A percentile compares a stretch with the other conserved stretches of the same genome.
Evolutionary conservation across 768 basidiomycete genomes (phyloP).

Genomic region (Lentinula aciculospora): DNA sequence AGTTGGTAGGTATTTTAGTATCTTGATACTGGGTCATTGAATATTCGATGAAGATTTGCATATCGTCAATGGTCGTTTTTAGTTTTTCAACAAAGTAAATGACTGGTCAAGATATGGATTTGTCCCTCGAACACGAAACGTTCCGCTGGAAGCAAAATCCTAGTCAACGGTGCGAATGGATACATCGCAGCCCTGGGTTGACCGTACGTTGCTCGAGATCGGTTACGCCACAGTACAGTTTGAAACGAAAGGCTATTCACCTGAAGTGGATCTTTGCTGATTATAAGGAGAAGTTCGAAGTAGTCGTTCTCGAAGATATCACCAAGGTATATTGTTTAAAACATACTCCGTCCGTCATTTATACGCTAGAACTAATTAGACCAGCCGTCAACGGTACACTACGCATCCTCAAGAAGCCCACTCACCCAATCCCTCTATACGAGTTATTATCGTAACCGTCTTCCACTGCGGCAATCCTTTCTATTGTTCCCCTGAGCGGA

Average conservation of each 20-base stretch:
- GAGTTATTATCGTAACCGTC: too few relatives aligned
- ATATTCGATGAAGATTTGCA: too few relatives aligned
- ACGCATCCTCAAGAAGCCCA: slow-evolving; percentile 27
- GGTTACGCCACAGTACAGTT: slow-evolving; percentile 54
- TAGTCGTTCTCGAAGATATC: slow-evolving; percentile 69
- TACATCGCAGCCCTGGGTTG: slow-evolving; percentile 58
- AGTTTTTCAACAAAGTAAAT: too few relatives aligned
- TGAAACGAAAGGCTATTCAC: slow-evolving; percentile 50
- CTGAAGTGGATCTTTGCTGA: slow-evolving; percentile 31
- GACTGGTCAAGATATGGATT: too few relatives aligned
- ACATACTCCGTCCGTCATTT: slow-evolving; percentile 42
- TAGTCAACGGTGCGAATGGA: slow-evolving; percentile 48
- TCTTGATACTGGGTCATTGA: too few relatives aligned
- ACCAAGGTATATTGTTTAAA: slow-evolving; percentile 28
- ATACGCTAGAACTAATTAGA: slow-evolving; percentile 42
- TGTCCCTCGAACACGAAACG: too few relatives aligned
- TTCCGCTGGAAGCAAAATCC: slow-evolving; percentile 6
- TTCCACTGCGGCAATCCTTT: too few relatives aligned
- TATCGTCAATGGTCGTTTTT: too few relatives aligned
- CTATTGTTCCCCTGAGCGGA: too few relatives aligned
- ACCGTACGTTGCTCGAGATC: slow-evolving; percentile 46
- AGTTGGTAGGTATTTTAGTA: too few relatives aligned
- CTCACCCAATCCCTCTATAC: too few relatives aligned
- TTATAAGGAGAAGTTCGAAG: slow-evolving; percentile 51
- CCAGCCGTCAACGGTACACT: slow-evolving; percentile 57